Conservation (phyloP, 2,329 filamentous ascomycete genomes). For the Lasiodiplodia theobromae region DNA sequence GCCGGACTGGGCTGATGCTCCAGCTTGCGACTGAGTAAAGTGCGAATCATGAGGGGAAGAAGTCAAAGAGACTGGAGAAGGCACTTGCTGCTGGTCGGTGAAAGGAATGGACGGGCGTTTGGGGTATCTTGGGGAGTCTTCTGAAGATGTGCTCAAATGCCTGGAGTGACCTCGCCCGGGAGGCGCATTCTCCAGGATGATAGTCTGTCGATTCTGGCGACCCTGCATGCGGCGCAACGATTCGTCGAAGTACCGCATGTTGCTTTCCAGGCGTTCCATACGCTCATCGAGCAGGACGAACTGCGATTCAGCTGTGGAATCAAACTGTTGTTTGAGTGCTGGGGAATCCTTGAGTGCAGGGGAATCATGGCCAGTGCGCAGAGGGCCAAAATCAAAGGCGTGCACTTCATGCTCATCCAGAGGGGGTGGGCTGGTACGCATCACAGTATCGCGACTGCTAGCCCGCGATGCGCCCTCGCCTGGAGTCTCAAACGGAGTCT, state of each 20-base stretch:
- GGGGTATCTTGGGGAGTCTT: slow-evolving; percentile 16
- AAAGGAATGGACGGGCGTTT: slow-evolving; percentile 27
- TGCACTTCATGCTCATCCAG: slow-evolving; percentile 36
- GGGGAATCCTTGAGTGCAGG: slow-evolving; percentile 25
- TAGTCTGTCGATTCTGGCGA: slow-evolving; percentile 46
- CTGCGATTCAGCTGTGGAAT: slow-evolving; percentile 31
- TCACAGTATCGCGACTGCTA: slow-evolving; percentile 4
- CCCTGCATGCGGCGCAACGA: slow-evolving; percentile 44
- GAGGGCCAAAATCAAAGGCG: slow-evolving; percentile 47
- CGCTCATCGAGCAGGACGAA: slow-evolving; percentile 44
- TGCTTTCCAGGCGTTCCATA: slow-evolving; percentile 42
- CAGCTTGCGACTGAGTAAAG: neutral
- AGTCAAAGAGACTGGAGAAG: slow-evolving; percentile 14
- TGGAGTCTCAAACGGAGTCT: slow-evolving; percentile 20
- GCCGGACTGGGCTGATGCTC: neutral
- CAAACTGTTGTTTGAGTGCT: neutral
- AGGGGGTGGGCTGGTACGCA: slow-evolving; percentile 1
- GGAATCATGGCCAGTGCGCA: slow-evolving; percentile 35
- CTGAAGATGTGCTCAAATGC: slow-evolving; percentile 40
- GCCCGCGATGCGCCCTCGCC: slow-evolving; percentile 7
- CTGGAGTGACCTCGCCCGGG: slow-evolving; percentile 41
- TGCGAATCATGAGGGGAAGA: slow-evolving; percentile 18
- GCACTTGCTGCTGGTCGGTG: slow-evolving; percentile 14
- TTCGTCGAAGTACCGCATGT: slow-evolving; percentile 40
- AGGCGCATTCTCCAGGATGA: slow-evolving; percentile 48